These are phyloP conservation scores for Zoysia japonica DNA, from an alignment of 176 grass and related monocot genomes.

Conservation along the genomic window DNA sequence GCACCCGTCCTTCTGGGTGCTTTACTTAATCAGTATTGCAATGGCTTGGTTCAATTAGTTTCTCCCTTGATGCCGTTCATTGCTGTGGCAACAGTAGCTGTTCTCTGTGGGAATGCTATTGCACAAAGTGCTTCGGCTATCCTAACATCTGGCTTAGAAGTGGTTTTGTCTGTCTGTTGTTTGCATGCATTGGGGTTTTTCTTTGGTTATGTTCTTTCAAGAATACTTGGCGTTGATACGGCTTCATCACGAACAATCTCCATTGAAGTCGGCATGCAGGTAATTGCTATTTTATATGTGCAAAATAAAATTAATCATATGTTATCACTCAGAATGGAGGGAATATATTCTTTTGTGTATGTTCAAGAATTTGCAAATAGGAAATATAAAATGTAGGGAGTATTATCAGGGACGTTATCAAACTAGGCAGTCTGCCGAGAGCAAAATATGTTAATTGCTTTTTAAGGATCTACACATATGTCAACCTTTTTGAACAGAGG, in stretches of 20 bases:
- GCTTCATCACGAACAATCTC: conserved; percentile 80
- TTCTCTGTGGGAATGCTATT: conserved; percentile 89
- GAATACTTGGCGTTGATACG: conserved; percentile 63
- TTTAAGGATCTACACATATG: not conserved
- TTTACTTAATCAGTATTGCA: conserved; percentile 89
- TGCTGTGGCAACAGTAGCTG: conserved; percentile 75
- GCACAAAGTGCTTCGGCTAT: conserved; percentile 85
- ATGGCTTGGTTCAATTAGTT: conserved; percentile 58
- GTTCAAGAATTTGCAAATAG: not conserved
- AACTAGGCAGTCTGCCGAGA: not conserved
- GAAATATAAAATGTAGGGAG: not conserved
- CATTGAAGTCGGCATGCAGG: conserved; percentile 98
- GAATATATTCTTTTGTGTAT: not conserved
- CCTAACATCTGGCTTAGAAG: conserved; percentile 66
- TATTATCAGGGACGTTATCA: not conserved
- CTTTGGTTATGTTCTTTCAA: conserved; percentile 75
- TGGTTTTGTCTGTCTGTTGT: conserved; percentile 60
- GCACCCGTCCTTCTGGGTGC: conserved; percentile 80
- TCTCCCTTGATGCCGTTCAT: conserved; percentile 90
- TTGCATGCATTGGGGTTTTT: conserved; percentile 82
- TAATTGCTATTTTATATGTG: conserved; percentile 13
- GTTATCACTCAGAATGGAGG: not conserved
- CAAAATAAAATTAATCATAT: not conserved
- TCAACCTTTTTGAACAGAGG: no score
- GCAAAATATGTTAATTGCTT: not conserved